These are phyloP conservation scores for Phytopythium boreale DNA, from an alignment of 352 stramenopile species.

Conservation along the genomic window DNA sequence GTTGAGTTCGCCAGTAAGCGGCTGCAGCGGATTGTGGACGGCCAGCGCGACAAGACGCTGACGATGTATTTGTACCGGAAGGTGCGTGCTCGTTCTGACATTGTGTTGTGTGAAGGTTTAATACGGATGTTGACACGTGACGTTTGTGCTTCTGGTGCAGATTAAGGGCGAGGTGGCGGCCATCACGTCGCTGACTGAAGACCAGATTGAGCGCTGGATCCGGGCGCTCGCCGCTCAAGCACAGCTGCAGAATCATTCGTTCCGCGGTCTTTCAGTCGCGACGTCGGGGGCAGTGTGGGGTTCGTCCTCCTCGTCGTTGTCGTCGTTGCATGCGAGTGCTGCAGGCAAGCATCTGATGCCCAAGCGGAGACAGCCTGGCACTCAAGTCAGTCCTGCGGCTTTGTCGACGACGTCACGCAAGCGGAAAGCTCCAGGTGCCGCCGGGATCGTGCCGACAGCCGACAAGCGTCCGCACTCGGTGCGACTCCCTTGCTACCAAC, in stretches of 20 bases:
- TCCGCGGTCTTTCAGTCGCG: constrained; percentile 10
- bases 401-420: constrained; percentile 38
- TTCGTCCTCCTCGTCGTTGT: neutral
- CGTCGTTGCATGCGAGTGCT: neutral
- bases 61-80: constrained; percentile 44
- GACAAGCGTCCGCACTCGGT: constrained; percentile 31
- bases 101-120: neutral
- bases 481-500: constrained; percentile 58
- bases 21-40: constrained; percentile 46
- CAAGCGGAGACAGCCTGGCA: constrained; percentile 45
- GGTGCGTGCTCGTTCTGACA: constrained; percentile 10
- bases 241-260: constrained; percentile 25
- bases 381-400: constrained; percentile 15
- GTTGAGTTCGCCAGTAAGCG: constrained; percentile 42
- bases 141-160: neutral
- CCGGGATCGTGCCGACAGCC: neutral
- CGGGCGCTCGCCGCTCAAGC: constrained; percentile 27
- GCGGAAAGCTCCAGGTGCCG: constrained; percentile 23
- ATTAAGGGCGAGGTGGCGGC: constrained; percentile 45
- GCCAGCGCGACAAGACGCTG: constrained; percentile 51
- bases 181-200: constrained; percentile 54
- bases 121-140: neutral
- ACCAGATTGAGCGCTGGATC: constrained; percentile 71
- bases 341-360: constrained; percentile 37
- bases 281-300: constrained; percentile 1